Evolutionary conservation across 805 yeast species (phyloP).

Genomic region (Wickerhamiella azymoides): DNA sequence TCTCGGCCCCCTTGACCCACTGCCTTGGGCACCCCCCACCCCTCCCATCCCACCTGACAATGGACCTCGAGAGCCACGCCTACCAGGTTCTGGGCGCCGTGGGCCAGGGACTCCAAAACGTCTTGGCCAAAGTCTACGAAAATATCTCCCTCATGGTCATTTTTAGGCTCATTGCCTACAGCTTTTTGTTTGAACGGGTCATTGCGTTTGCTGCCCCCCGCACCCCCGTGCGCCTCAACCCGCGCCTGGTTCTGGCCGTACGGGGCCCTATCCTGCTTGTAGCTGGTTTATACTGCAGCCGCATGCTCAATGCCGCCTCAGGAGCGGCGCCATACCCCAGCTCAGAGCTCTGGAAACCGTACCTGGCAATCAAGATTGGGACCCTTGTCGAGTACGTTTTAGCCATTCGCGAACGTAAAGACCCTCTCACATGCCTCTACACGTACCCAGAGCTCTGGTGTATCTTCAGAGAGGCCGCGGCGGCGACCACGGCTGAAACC

Average conservation of each 20-base stretch:
- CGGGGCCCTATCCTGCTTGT: not conserved
- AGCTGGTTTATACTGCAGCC: not conserved
- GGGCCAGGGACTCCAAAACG: too few species aligned
- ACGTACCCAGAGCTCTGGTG: not conserved
- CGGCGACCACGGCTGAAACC: too few species aligned
- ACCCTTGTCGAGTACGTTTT: not conserved
- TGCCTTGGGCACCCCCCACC: too few species aligned
- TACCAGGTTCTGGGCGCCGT: too few species aligned
- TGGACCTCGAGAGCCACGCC: not conserved
- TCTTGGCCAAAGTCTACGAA: not conserved
- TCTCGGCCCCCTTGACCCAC: too few species aligned
- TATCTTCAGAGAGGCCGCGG: too few species aligned
- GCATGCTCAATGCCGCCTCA: not conserved
- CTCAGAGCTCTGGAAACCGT: not conserved
- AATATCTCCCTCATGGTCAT: not conserved
- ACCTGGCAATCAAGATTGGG: not conserved
- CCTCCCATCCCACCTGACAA: too few species aligned
- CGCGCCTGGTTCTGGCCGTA: not conserved
- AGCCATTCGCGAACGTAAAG: not conserved
- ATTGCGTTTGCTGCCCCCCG: conserved; percentile 1
- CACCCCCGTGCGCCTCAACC: not conserved
- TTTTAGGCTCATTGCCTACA: not conserved
- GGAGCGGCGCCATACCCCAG: not conserved
- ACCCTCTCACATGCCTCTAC: not conserved
- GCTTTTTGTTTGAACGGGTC: not conserved